phyloP scores from a whole-genome alignment of 495 filamentous ascomycete species.

The Hypoxylon crocopeplum region DNA sequence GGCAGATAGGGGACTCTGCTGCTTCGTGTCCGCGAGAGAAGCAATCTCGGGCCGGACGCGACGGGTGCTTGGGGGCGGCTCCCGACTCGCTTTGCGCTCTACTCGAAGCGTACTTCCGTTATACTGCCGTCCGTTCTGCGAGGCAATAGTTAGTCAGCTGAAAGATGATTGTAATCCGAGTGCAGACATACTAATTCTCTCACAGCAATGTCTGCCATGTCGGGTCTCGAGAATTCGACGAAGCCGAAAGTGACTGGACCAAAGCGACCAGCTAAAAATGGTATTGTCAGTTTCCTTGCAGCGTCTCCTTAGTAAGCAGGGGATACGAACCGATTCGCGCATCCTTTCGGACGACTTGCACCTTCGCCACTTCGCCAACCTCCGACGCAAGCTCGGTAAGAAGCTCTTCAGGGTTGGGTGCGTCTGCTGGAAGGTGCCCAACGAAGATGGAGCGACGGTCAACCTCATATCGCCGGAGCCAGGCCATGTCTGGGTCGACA shows the following conservation, averaged over 20 bases:
- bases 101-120: slow-evolving; percentile 15
- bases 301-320: background rate
- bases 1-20: background rate
- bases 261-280: slow-evolving; percentile 28
- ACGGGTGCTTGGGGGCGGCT: slow-evolving; percentile 5
- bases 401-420: slow-evolving; percentile 40
- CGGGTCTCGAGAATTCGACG: slow-evolving; percentile 52
- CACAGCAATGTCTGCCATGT: slow-evolving; percentile 50
- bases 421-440: slow-evolving; percentile 52
- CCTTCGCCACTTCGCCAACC: slow-evolving; percentile 50
- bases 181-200: slow-evolving; percentile 26
- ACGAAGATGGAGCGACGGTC: slow-evolving; percentile 61
- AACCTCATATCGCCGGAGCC: slow-evolving; percentile 49
- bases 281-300: slow-evolving; percentile 1
- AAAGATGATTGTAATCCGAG: slow-evolving; percentile 2
- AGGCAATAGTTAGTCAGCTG: slow-evolving; percentile 3
- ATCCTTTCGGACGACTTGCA: slow-evolving; percentile 52
- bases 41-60: background rate
- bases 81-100: slow-evolving; percentile 26
- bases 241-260: slow-evolving; percentile 59
- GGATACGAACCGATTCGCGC: slow-evolving; percentile 42
- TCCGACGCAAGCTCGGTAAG: slow-evolving; percentile 46
- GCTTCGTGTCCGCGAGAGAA: background rate
- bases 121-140: slow-evolving; percentile 11
- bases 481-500: slow-evolving; percentile 39